Conservation (phyloP, 345 rosid genomes). For the Citrus maxima region DNA sequence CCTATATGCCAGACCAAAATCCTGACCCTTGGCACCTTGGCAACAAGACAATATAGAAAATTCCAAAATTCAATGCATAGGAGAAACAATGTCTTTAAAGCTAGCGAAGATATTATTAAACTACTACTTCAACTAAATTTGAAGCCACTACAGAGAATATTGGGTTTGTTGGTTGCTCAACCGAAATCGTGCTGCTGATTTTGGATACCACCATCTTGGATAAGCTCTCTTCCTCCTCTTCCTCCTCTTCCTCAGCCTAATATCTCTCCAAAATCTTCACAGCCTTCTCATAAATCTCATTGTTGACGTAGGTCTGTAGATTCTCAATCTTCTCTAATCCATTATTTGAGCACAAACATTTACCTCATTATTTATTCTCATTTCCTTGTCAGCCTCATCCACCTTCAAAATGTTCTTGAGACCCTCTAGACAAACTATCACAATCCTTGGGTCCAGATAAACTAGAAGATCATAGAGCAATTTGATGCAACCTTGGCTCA, state of each 20-base stretch:
- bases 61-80: neutral
- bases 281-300: conserved; percentile 73
- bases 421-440: conserved; percentile 68
- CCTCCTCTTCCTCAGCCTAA: conserved; percentile 74
- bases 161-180: conserved; percentile 54
- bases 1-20: conserved; percentile 41
- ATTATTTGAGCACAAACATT: conserved; percentile 57
- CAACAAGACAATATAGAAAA: conserved; percentile 8
- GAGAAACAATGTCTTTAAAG: conserved; percentile 4
- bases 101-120: conserved; percentile 3
- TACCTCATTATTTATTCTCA: conserved; percentile 49
- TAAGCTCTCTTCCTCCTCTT: conserved; percentile 46
- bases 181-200: conserved; percentile 39
- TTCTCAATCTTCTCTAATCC: conserved; percentile 73
- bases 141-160: conserved; percentile 61
- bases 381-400: conserved; percentile 74
- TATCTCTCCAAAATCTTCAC: conserved; percentile 75
- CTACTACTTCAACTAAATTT: conserved; percentile 46
- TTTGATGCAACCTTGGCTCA: conserved; percentile 70
- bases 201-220: conserved; percentile 36
- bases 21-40: conserved; percentile 26
- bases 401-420: conserved; percentile 78
- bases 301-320: conserved; percentile 75
- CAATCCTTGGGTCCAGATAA: neutral
- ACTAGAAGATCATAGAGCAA: conserved; percentile 74